Evolutionary conservation across 1,139 yeast species (phyloP).

Genomic region (Taphrina flavorubra): DNA sequence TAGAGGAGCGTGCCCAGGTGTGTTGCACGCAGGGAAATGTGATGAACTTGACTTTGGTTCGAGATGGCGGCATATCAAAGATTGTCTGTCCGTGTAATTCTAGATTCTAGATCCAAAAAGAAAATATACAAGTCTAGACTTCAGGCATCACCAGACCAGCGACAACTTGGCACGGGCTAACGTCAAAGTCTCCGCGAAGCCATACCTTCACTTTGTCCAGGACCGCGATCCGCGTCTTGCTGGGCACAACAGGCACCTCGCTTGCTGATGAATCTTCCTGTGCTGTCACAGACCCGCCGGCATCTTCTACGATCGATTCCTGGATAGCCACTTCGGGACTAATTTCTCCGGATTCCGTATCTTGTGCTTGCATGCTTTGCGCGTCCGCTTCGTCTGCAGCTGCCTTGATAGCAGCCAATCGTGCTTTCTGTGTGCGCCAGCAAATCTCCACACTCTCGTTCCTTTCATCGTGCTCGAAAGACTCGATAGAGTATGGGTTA

Average conservation of each 20-base stretch:
- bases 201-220: constrained; percentile 32
- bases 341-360: too few species aligned
- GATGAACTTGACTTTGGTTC: too few species aligned
- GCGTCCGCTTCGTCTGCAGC: constrained; percentile 16
- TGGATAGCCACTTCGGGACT: too few species aligned
- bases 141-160: constrained; percentile 32
- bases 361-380: background rate
- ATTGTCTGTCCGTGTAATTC: too few species aligned
- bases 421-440: constrained; percentile 29
- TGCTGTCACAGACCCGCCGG: background rate
- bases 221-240: constrained; percentile 15
- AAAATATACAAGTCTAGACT: background rate
- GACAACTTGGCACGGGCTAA: constrained; percentile 30
- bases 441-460: constrained; percentile 19
- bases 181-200: constrained; percentile 35
- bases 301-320: background rate
- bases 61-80: too few species aligned
- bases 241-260: background rate
- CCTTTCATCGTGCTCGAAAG: constrained; percentile 27
- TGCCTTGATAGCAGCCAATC: constrained; percentile 22
- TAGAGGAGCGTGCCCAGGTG: background rate
- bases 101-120: too few species aligned
- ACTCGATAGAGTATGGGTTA: constrained; percentile 54
- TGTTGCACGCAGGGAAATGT: too few species aligned
- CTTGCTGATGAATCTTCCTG: too few species aligned